A percentile compares a stretch with the other conserved stretches of the same genome.
Evolutionary conservation across 345 rosid species (phyloP).

Genomic region (Boechera stricta): DNA sequence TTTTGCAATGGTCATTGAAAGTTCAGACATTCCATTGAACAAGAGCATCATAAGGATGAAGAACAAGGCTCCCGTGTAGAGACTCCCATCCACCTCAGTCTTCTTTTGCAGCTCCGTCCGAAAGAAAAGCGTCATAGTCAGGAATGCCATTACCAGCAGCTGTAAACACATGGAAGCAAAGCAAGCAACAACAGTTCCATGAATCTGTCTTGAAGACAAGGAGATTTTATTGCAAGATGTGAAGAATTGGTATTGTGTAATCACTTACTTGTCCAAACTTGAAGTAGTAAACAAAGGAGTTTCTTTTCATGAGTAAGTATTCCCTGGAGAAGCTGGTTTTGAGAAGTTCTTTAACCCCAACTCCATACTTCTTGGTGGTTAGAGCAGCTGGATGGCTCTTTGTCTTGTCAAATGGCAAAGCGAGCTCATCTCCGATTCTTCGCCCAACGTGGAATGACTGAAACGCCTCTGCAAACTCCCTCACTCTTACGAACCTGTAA

Average conservation of each 20-base stretch:
- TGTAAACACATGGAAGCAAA: constrained; percentile 33
- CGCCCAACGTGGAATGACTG: constrained; percentile 64
- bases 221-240: not conserved
- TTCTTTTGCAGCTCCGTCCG: constrained; percentile 63
- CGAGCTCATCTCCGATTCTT: constrained; percentile 55
- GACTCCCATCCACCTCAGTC: constrained; percentile 53
- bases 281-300: constrained; percentile 74
- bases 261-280: constrained; percentile 63
- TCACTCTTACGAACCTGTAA: constrained; percentile 62
- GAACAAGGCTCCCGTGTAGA: constrained; percentile 71
- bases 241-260: constrained; percentile 6
- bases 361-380: constrained; percentile 62
- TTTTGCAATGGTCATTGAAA: constrained; percentile 75
- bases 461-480: constrained; percentile 74
- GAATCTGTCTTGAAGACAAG: not conserved
- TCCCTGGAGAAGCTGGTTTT: constrained; percentile 70
- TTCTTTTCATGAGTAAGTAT: constrained; percentile 73
- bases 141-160: constrained; percentile 51
- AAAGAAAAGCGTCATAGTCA: constrained; percentile 57
- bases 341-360: constrained; percentile 59
- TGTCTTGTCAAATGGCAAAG: constrained; percentile 58
- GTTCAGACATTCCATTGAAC: constrained; percentile 78
- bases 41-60: constrained; percentile 53
- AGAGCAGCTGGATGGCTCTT: constrained; percentile 83
- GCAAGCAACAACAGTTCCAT: not conserved